phyloP scores from a whole-genome alignment of 176 grass and related monocot genomes.

The Tillandsia fasciculata region DNA sequence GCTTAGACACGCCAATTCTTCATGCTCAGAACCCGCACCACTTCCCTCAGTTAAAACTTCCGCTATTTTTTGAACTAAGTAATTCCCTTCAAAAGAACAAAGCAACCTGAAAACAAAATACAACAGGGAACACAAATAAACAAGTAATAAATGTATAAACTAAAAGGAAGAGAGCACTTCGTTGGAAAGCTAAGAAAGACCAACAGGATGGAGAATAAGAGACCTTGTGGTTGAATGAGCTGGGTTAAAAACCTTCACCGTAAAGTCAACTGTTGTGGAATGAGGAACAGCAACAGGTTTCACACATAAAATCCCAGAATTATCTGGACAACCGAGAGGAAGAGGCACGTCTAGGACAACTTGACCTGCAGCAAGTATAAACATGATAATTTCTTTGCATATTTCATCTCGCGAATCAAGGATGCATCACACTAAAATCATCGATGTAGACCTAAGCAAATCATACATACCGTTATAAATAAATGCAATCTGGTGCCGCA shows the following conservation, averaged over 20 bases:
- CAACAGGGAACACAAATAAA: constrained; percentile 3
- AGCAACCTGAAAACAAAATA: constrained; percentile 50
- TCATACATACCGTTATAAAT: constrained; percentile 60
- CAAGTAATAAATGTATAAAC: constrained; percentile 5
- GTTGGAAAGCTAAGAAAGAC: neutral
- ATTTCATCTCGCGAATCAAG: neutral
- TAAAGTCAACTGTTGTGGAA: constrained; percentile 49
- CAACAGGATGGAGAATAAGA: constrained; percentile 4
- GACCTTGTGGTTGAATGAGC: constrained; percentile 58
- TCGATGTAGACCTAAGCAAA: neutral
- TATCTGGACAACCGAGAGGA: constrained; percentile 37
- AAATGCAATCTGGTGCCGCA: constrained; percentile 64
- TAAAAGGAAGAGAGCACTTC: neutral
- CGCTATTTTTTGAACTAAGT: constrained; percentile 62
- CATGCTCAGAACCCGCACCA: constrained; percentile 24
- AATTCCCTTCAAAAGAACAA: constrained; percentile 74
- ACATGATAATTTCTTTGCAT: neutral
- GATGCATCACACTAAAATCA: neutral
- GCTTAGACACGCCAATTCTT: constrained; percentile 40
- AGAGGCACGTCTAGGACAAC: constrained; percentile 67
- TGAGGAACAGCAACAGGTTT: constrained; percentile 71
- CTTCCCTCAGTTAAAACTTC: constrained; percentile 24
- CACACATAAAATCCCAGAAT: constrained; percentile 64
- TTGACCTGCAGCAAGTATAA: constrained; percentile 44
- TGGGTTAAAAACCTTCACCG: constrained; percentile 68